Evolutionary conservation across 192 early-diverging fungal genomes (phyloP).

Genomic region (Phlyctochytrium bullatum): DNA sequence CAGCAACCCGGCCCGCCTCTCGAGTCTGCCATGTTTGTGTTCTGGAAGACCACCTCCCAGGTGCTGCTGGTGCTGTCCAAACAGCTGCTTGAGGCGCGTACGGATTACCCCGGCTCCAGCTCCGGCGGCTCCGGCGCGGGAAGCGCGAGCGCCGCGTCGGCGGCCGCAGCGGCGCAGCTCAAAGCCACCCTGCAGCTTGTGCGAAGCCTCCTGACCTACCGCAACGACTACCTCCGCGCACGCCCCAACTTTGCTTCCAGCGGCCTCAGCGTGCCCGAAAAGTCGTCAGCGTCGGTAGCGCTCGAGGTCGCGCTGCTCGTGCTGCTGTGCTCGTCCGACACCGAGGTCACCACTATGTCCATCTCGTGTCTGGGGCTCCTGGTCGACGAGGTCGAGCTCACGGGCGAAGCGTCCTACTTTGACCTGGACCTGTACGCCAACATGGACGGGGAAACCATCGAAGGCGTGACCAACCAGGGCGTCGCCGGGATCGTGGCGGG

Average conservation of each 20-base stretch:
- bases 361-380: conserved; percentile 66
- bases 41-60: conserved; percentile 75
- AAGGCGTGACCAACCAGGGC: not conserved
- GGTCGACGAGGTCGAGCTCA: conserved; percentile 69
- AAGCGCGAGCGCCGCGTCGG: not conserved
- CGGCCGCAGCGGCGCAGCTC: not conserved
- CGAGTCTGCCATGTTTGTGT: conserved; percentile 62
- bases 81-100: conserved; percentile 64
- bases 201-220: conserved; percentile 19
- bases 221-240: conserved; percentile 37
- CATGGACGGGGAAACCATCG: not conserved
- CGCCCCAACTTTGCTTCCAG: not conserved
- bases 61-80: conserved; percentile 61
- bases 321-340: conserved; percentile 70
- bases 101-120: conserved; percentile 6
- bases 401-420: conserved; percentile 43
- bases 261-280: conserved; percentile 46
- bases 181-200: conserved; percentile 32
- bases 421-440: not conserved
- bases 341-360: conserved; percentile 50
- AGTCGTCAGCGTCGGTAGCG: conserved; percentile 65
- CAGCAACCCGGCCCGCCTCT: conserved; percentile 32
- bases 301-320: conserved; percentile 76
- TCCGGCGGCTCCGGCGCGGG: too few species aligned
- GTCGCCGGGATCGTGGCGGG: not conserved